These are phyloP conservation scores for Pleurotus pulmonarius DNA, from an alignment of 768 basidiomycete species.

Conservation along the genomic window DNA sequence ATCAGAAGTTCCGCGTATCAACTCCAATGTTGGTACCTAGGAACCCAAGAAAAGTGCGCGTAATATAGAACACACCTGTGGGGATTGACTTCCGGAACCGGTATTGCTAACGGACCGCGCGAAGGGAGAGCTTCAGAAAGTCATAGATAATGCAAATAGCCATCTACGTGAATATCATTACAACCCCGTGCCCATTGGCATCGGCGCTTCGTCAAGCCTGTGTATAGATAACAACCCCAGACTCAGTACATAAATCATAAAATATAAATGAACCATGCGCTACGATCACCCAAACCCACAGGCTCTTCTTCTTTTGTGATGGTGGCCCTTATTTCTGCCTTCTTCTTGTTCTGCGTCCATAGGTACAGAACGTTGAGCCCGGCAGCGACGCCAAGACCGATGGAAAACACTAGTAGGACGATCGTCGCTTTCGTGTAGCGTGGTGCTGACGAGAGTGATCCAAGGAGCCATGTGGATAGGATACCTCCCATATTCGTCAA, in stretches of 20 bases:
- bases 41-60: no score
- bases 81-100: no score
- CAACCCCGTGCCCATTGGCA: neutral
- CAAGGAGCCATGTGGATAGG: conserved; percentile 39
- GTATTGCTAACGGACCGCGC: no score
- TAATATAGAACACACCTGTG: no score
- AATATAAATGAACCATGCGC: conserved; percentile 34
- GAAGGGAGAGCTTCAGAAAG: no score
- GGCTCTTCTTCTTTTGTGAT: conserved; percentile 22
- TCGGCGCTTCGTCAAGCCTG: neutral
- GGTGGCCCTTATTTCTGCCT: conserved; percentile 21
- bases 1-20: no score
- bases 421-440: conserved; percentile 32
- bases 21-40: no score
- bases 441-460: conserved; percentile 31
- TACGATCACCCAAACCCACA: conserved; percentile 26
- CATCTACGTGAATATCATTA: neutral
- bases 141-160: no score
- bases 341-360: conserved; percentile 23
- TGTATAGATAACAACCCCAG: neutral
- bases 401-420: conserved; percentile 17
- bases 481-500: conserved; percentile 40
- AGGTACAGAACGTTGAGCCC: conserved; percentile 25
- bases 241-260: conserved; percentile 16
- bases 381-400: conserved; percentile 21